Evolutionary conservation across 73 alveolate species (phyloP).

Genomic region (Tetrahymena thermophila): DNA sequence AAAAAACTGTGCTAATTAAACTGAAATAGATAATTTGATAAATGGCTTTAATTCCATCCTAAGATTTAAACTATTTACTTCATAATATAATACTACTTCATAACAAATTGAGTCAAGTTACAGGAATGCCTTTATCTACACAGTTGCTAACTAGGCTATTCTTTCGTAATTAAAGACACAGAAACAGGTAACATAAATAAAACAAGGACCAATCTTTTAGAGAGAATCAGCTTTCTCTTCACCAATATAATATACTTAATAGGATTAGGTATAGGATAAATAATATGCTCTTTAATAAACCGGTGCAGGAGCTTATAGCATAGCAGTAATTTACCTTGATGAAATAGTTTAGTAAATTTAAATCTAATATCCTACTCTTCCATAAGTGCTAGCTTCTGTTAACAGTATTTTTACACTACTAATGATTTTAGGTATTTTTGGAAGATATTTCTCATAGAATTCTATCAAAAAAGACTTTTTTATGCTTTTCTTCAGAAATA

Average conservation of each 20-base stretch:
- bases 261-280: not conserved
- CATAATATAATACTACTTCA: not conserved
- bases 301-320: not conserved
- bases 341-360: not conserved
- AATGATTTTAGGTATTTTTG: not conserved
- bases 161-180: not conserved
- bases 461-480: not conserved
- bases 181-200: not conserved
- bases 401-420: not conserved
- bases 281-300: not conserved
- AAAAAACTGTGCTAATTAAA: not conserved
- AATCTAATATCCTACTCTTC: not conserved
- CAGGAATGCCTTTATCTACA: not conserved
- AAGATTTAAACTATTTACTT: not conserved
- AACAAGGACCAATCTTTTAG: not conserved
- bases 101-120: too few species aligned
- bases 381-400: not conserved
- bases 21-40: not conserved
- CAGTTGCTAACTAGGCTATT: not conserved
- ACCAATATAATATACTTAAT: not conserved
- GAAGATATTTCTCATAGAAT: not conserved
- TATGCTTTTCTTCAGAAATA: not conserved
- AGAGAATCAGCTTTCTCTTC: not conserved
- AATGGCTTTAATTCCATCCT: not conserved
- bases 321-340: not conserved